Base-by-base conservation (phyloP, 2,329 filamentous ascomycete genomes). In the Fusarium praegraminearum region DNA sequence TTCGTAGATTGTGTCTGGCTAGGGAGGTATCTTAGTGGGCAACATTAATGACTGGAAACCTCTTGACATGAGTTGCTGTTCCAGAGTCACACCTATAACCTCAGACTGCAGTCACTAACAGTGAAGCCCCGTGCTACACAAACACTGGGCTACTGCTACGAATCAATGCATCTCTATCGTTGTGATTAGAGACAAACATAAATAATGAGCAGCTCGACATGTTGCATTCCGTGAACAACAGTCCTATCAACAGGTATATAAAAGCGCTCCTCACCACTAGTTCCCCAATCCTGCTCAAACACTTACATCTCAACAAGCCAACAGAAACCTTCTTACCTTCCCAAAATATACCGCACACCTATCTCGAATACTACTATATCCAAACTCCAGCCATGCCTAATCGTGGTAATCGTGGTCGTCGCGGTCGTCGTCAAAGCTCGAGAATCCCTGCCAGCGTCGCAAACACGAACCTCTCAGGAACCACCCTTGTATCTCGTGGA, bases 1-100 rank as follows among this genome's bases (percentile, higher is more conserved):
- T 12, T 13, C 6, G 13, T n/a, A 40, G 0, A 11, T 13, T 5
- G 4, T 22, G n/a, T 13, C 13, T 22, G 4, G 3, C 13, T 1
- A 12, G 10, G 13, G 3, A 3, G 1, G 36, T 20, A n/a, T 20
- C n/a, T 38, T 5, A 13, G 11, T 20, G 5, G n/a, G 18, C 18
- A 36, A 16, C 18, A 6, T 13, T 40, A n/a, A 40, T 8, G 8
- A 6, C 8, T 20, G 7, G 4, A 9, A 22, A 22, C 7, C 7
- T 40, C 7, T 22, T 22, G 18, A 40, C 36, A 38, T 13, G 7
- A 40, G 11, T 40, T 12, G 36, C 18, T 40, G 5, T 40, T 20
- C 11, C n/a, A 40, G 16, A n/a, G 16, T 36, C 16, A 36, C 18
- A 36, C 16, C 4, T n/a, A 10, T 36, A 9, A 36, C 9, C 16